Base-by-base conservation (phyloP, 2,329 filamentous ascomycete genomes). In the Coniosporium tulheliwenetii region DNA sequence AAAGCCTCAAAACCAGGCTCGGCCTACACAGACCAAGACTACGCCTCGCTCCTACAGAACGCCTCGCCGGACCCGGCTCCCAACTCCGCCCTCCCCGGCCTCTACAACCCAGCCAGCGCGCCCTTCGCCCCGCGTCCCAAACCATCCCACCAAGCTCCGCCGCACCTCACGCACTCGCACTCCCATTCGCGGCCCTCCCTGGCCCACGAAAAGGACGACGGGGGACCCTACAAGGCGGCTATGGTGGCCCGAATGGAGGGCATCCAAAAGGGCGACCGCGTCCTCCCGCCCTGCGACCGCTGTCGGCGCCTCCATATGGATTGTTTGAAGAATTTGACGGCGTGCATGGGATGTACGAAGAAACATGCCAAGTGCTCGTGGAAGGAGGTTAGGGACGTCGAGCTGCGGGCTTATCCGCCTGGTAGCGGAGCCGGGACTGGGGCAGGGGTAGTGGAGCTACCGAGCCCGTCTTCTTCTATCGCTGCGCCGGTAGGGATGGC, bases 291-390 rank as follows among this genome's bases (percentile, higher is more conserved):
- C 0, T 93, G 85, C 54, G 86, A 93, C 55, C 71, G 85, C 32
- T 93, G 85, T 55, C 72, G 85, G 36, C 71, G 85, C 29, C 66
- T 93, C 12, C 78, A 82, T 47, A 83, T 86, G 63, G 76, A 85
- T 43, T 93, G 85, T 46, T 66, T 87, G 38, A 93, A 93, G 60
- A 83, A 93, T 46, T 66, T 91, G 33, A 93, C 85, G 0, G 84
- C 85, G 8, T 93, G 86, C 53, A 76, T 81, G 58, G 85, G 84
- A 15, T 93, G 85, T 58, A 93, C 85, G 0, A 87, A 84, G 57
- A 93, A 93, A 56, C 85, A 93, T 55, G 84, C 84, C 14, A 87
- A 86, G 52, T 93, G 85, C 57, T 79, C 77, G 10, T 93, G 85
- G 85, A 82, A 79, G 48, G 77, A 81, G 36, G 75, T 91, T n/a